A percentile compares a stretch with the other conserved stretches of the same genome.
Evolutionary conservation across 2,329 filamentous ascomycete genomes (phyloP).

Genomic region (Intubia oerlemansii): DNA sequence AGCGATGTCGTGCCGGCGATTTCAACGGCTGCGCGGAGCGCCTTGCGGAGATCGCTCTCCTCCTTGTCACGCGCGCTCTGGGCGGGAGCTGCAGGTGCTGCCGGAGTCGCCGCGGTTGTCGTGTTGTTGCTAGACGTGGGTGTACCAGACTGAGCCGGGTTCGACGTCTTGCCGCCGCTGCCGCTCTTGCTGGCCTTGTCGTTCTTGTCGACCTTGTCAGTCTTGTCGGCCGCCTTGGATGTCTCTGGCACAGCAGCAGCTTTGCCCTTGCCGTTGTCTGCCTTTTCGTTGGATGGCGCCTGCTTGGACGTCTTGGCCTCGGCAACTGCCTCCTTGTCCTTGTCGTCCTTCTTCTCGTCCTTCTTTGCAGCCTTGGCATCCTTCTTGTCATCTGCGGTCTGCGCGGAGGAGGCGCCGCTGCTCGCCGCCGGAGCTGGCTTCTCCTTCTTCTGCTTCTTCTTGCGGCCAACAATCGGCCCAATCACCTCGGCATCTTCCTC

Average conservation of each 20-base stretch:
- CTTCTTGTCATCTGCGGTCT: too few relatives aligned
- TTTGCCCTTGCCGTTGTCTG: not conserved
- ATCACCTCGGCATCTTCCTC: constrained; percentile 18
- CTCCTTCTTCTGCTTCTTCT: constrained; percentile 73
- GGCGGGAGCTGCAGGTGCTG: too few relatives aligned
- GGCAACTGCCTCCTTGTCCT: not conserved
- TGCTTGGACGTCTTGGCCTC: too few relatives aligned
- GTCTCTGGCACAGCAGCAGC: not conserved
- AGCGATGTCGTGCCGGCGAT: constrained; percentile 3
- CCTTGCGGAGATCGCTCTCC: constrained; percentile 2
- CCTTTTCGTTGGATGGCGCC: too few relatives aligned
- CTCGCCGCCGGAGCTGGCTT: constrained; percentile 18
- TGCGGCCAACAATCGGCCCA: constrained; percentile 56
- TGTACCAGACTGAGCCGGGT: not conserved
- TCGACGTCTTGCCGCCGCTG: not conserved
- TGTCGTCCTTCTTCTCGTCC: constrained; percentile 2
- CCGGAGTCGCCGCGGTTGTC: too few relatives aligned
- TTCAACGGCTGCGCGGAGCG: constrained; percentile 2
- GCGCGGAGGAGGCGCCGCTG: constrained; percentile 4
- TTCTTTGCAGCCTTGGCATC: constrained; percentile 1
- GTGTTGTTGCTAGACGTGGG: too few relatives aligned
- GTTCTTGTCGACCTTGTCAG: too few relatives aligned
- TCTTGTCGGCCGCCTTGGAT: too few relatives aligned
- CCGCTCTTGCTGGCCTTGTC: constrained; percentile 1
- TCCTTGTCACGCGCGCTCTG: constrained; percentile 3